phyloP scores from a whole-genome alignment of 805 yeast genomes.

The Myxozyma kluyveri region DNA sequence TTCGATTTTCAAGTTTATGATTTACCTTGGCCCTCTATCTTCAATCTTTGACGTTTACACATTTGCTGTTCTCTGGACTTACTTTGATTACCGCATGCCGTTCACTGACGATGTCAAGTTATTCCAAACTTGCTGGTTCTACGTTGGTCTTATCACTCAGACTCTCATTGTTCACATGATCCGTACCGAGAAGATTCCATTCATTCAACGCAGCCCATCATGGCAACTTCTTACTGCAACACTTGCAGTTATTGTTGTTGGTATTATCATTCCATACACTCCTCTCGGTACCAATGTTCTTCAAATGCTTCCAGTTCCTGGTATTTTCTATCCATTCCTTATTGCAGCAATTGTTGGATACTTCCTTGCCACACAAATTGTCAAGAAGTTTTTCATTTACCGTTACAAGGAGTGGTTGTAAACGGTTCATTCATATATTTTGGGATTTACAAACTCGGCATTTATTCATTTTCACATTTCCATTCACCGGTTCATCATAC shows the following conservation, averaged over 20 bases:
- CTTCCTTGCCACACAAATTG: constrained; percentile 27
- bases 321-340: constrained; percentile 28
- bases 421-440: neutral
- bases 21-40: constrained; percentile 27
- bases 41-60: constrained; percentile 27
- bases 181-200: constrained; percentile 30
- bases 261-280: constrained; percentile 27
- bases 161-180: constrained; percentile 29
- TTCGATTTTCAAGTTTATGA: constrained; percentile 27
- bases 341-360: constrained; percentile 26
- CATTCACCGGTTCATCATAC: neutral
- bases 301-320: constrained; percentile 28
- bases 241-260: constrained; percentile 17
- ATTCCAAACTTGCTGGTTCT: constrained; percentile 31
- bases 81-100: constrained; percentile 23
- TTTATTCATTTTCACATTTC: neutral
- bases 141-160: constrained; percentile 29
- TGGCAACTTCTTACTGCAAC: constrained; percentile 28
- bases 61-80: constrained; percentile 23
- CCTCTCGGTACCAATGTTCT: constrained; percentile 29
- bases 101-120: constrained; percentile 27
- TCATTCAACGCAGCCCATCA: constrained; percentile 29
- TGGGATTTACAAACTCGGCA: neutral
- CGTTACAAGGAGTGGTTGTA: constrained; percentile 29
- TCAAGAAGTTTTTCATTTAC: constrained; percentile 24